phyloP scores from a whole-genome alignment of 345 rosid genomes.

The Melaleuca alternifolia region DNA sequence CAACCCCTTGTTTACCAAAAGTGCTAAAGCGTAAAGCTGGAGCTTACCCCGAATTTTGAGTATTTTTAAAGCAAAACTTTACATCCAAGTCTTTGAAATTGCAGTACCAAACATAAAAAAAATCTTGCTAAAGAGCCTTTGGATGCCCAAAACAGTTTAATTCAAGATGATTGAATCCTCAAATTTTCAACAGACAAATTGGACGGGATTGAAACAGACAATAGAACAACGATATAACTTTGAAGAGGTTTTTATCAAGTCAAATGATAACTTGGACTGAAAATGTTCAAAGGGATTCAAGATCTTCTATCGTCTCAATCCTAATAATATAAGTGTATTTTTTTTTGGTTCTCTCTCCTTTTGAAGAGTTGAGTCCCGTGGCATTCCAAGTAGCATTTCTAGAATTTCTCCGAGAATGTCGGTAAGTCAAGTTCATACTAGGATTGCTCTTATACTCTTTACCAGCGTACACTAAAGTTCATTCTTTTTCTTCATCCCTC shows the following conservation, averaged over 20 bases:
- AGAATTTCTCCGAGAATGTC: background rate
- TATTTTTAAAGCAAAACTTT: background rate
- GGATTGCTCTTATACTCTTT: background rate
- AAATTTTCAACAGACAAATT: background rate
- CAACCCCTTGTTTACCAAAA: no score
- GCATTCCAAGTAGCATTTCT: background rate
- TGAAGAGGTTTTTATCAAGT: background rate
- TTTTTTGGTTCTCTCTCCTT: background rate
- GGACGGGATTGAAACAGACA: rapidly evolving
- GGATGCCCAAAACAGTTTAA: background rate
- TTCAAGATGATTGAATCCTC: background rate
- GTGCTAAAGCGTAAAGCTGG: no score
- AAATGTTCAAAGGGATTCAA: rapidly evolving
- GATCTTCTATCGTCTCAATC: background rate
- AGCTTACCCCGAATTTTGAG: no score
- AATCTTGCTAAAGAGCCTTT: background rate
- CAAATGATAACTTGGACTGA: background rate
- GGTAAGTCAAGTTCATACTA: background rate
- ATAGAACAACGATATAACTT: background rate
- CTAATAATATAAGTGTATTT: background rate
- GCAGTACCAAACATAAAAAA: background rate
- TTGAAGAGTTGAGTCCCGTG: background rate
- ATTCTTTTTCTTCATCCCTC: background rate
- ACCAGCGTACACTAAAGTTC: background rate
- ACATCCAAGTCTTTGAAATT: background rate